phyloP scores from a whole-genome alignment of 2,329 filamentous ascomycete genomes.

The Fonsecaea multimorphosa region DNA sequence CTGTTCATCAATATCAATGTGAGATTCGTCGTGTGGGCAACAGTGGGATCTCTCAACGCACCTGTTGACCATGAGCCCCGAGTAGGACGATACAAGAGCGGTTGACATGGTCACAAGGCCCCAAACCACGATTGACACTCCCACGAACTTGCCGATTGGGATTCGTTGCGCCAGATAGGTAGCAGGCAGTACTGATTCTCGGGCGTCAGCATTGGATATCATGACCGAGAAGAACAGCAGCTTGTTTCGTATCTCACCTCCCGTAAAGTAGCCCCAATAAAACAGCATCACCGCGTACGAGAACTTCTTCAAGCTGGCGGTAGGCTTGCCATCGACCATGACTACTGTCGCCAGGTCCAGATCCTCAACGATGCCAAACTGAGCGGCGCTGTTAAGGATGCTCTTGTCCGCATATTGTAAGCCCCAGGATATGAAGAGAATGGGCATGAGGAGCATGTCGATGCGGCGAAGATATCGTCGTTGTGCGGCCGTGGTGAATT shows the following conservation, averaged over 20 bases:
- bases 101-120: background rate
- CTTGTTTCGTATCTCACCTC: background rate
- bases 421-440: background rate
- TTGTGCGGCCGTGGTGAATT: no score
- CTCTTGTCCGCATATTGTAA: background rate
- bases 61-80: background rate
- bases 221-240: no score
- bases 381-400: background rate
- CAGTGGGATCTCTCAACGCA: no score
- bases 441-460: background rate
- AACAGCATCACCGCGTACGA: background rate
- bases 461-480: background rate
- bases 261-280: background rate
- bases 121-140: background rate
- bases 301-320: background rate
- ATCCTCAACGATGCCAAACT: background rate
- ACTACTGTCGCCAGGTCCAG: background rate
- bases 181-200: background rate
- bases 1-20: conserved; percentile 33
- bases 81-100: background rate
- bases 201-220: background rate
- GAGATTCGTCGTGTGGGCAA: no score
- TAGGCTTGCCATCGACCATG: background rate
- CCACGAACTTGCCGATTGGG: background rate
- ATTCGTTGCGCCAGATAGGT: background rate